phyloP scores from a whole-genome alignment of 495 filamentous ascomycete genomes.

The Cryomyces minteri region DNA sequence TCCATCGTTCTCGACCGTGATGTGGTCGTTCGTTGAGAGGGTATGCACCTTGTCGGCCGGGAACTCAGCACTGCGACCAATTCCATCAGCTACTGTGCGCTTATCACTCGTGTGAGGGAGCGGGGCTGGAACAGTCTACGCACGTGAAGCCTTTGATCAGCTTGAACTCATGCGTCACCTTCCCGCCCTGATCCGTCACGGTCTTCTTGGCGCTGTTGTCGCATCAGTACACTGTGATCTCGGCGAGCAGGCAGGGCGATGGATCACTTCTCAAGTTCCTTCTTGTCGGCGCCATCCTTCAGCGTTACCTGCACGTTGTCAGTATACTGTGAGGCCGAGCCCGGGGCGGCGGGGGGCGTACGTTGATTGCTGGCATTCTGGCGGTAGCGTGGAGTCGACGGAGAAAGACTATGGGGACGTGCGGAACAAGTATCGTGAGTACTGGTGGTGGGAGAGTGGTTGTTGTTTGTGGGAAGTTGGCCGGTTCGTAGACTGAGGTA shows the following conservation, averaged over 20 bases:
- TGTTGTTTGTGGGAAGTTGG: no score
- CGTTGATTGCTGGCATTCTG: constrained; percentile 9
- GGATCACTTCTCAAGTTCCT: constrained; percentile 42
- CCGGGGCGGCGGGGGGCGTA: constrained; percentile 1
- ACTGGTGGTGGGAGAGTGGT: no score
- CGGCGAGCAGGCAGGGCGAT: no score
- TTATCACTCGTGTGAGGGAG: background rate
- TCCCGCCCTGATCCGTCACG: constrained; percentile 51
- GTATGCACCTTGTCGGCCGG: constrained; percentile 42
- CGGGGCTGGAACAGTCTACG: constrained; percentile 14
- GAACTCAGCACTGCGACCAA: constrained; percentile 44
- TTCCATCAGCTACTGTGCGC: background rate
- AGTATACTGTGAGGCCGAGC: background rate
- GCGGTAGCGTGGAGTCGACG: background rate
- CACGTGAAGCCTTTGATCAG: constrained; percentile 89
- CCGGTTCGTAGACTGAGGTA: no score
- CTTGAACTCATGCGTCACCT: constrained; percentile 63
- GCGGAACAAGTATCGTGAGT: no score
- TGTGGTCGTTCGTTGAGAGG: constrained; percentile 43
- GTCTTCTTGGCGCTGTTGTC: constrained; percentile 49
- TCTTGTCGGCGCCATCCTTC: constrained; percentile 40
- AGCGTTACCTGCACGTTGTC: constrained; percentile 46
- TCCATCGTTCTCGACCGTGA: constrained; percentile 60
- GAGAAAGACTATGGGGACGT: background rate
- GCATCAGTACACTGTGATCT: no score